Percentiles rank a stretch among this genome's conserved stretches.
These are phyloP conservation scores for Eimeria sp. DNA, from an alignment of 169 alveolate species.

Conservation along the genomic window DNA sequence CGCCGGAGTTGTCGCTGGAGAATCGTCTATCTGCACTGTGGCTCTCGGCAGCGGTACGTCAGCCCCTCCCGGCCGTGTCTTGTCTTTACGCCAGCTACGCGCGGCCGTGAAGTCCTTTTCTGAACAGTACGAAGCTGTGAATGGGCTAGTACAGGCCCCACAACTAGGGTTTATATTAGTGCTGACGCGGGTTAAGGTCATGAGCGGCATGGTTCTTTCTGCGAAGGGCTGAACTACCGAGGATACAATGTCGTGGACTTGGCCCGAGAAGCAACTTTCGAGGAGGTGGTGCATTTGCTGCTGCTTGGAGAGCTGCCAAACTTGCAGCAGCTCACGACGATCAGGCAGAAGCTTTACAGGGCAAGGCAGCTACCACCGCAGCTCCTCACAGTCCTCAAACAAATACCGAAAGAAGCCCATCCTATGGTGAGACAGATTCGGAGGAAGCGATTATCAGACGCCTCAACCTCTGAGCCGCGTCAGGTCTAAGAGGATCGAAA, in stretches of 20 bases:
- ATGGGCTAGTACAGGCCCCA: background rate
- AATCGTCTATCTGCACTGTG: slow-evolving; percentile 89
- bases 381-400: slow-evolving; percentile 84
- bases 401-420: slow-evolving; percentile 88
- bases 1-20: slow-evolving; percentile 91
- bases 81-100: background rate
- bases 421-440: slow-evolving; percentile 88
- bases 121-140: background rate
- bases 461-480: background rate
- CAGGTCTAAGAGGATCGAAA: background rate
- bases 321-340: slow-evolving; percentile 78
- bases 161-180: background rate
- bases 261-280: slow-evolving; percentile 88
- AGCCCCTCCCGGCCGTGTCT: background rate
- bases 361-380: slow-evolving; percentile 86
- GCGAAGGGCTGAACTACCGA: slow-evolving; percentile 89
- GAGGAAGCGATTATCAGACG: background rate
- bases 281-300: slow-evolving; percentile 90
- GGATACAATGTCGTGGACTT: slow-evolving; percentile 90
- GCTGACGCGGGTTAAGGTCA: background rate
- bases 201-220: background rate
- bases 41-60: slow-evolving; percentile 86
- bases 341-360: slow-evolving; percentile 76
- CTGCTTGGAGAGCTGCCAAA: slow-evolving; percentile 87
- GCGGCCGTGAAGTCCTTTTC: background rate